These are phyloP conservation scores for Pichia gijzeniarum DNA, from an alignment of 805 yeast genomes.

Conservation along the genomic window DNA sequence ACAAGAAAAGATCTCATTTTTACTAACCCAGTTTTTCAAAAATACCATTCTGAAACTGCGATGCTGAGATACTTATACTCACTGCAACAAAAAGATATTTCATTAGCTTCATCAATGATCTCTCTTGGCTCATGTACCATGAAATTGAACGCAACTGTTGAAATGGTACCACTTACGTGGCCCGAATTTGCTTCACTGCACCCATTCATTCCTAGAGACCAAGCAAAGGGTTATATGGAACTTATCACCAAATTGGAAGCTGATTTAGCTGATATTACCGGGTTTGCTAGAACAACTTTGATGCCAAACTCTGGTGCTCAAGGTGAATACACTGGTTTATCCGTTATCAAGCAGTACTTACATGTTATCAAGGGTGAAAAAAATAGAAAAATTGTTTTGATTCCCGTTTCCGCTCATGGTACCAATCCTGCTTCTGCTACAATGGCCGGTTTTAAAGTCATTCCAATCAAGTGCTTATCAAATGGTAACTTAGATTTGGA, in stretches of 20 bases:
- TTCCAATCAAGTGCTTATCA: constrained; percentile 78
- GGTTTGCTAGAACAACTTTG: constrained; percentile 81
- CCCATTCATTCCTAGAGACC: constrained; percentile 87
- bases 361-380: constrained; percentile 57
- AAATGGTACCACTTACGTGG: constrained; percentile 91
- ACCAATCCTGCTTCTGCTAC: constrained; percentile 98
- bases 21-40: constrained; percentile 71
- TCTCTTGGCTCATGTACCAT: constrained; percentile 97
- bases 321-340: constrained; percentile 93
- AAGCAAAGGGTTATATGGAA: constrained; percentile 81
- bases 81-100: constrained; percentile 81
- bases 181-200: constrained; percentile 86
- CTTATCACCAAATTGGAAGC: constrained; percentile 69
- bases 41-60: constrained; percentile 90
- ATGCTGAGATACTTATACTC: constrained; percentile 85
- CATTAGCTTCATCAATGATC: constrained; percentile 94
- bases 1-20: constrained; percentile 56
- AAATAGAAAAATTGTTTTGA: constrained; percentile 78
- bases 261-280: constrained; percentile 88
- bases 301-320: constrained; percentile 99
- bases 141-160: constrained; percentile 94
- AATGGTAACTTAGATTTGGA: constrained; percentile 82
- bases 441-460: constrained; percentile 92
- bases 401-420: constrained; percentile 97
- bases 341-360: constrained; percentile 76